Evolutionary conservation across 306 rosid species (phyloP).

Genomic region (Rosa chinensis): DNA sequence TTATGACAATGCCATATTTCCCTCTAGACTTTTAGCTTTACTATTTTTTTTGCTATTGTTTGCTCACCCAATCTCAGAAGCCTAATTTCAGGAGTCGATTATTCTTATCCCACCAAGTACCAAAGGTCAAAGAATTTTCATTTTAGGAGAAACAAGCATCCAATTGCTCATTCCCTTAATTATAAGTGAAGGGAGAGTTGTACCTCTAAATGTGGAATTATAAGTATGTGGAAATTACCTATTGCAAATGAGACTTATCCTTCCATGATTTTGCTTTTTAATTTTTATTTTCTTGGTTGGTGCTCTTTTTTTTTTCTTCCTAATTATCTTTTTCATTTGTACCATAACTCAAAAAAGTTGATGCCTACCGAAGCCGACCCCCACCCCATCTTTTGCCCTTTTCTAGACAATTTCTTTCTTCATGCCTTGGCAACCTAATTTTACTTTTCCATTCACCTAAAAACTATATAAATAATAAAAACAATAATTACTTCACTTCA

Average conservation of each 20-base stretch:
- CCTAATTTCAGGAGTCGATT: not conserved
- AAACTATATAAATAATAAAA: conserved; percentile 25
- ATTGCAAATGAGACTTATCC: conserved; percentile 15
- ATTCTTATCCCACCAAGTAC: not conserved
- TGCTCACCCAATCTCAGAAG: not conserved
- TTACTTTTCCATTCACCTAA: conserved; percentile 66
- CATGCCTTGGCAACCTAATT: conserved; percentile 72
- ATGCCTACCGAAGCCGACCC: conserved; percentile 47
- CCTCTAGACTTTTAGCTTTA: not conserved
- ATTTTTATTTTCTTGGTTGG: conserved; percentile 16
- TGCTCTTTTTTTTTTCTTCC: not conserved
- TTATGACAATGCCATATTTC: no score
- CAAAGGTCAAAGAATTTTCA: not conserved
- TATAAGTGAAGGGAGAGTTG: not conserved
- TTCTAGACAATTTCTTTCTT: conserved; percentile 61
- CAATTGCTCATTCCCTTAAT: not conserved
- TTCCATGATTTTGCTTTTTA: conserved; percentile 1
- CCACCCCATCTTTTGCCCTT: conserved; percentile 47
- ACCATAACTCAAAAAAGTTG: conserved; percentile 28
- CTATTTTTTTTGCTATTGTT: not conserved
- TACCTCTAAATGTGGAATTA: conserved; percentile 33
- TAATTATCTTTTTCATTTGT: conserved; percentile 15
- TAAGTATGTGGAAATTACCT: conserved; percentile 11
- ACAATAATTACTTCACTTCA: conserved; percentile 41
- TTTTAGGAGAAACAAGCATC: not conserved